Evolutionary conservation across 352 stramenopile species (phyloP), one percentile per base, ranked within the genome.

Genomic region (Globisporangium nagaii): DNA sequence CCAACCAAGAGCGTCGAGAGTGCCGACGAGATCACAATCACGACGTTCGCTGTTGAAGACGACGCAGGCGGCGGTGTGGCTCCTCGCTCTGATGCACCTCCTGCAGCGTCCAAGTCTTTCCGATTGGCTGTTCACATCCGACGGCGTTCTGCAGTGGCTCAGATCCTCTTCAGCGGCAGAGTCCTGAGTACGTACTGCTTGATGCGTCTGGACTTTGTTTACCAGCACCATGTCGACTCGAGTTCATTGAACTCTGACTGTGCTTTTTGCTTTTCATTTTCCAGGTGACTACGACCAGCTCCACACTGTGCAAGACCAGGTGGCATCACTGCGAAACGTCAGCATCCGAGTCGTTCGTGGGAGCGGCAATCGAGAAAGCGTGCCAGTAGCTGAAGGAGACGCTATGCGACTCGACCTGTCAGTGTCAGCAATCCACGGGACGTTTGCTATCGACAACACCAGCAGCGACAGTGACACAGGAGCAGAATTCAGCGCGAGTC

Each of bases 371-470:
- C 20, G 17, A 11, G 25, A 37, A 28, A 10, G 5, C 12, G 11
- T 27, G n/a, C n/a, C n/a, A n/a, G n/a, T n/a, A n/a, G n/a, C n/a
- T n/a, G n/a, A 37, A 31, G 24, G 45, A 20, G 39, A 56, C 4
- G 31, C 35, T 2, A 6, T 24, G 3, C 40, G 15, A 3, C 28
- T 63, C 7, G 40, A 52, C 8, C 56, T 63, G 17, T 53, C 56
- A 9, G 31, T 63, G 15, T 51, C 47, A 4, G 41, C 56, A 9
- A 10, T 53, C n/a, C 43, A 57, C 19, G 56, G 56, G 9, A 46
- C 40, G 13, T 36, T 58, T 28, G 7, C 40, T 13, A 15, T 63
- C 13, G 10, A 32, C 7, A 48, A 45, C n/a, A 24, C 11, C 4
- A 34, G 7, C 15, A 17, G 7, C 13, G 24, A n/a, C 22, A 43